phyloP scores from a whole-genome alignment of 108 stramenopile genomes.

The Nannochloropsis gaditana region DNA sequence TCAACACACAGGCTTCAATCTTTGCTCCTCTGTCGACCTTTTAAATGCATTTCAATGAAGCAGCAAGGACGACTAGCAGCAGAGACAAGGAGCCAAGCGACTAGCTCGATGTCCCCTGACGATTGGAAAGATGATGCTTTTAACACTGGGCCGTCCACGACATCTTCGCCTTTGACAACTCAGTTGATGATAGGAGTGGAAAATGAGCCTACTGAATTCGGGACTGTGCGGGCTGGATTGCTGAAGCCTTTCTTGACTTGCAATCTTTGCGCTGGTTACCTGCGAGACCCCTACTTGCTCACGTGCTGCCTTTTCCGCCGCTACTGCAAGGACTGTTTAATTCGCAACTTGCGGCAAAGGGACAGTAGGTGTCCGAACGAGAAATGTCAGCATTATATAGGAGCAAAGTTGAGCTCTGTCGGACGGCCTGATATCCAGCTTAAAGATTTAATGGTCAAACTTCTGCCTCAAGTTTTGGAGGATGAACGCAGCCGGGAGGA shows the following conservation, averaged over 20 bases:
- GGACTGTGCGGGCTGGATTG: neutral
- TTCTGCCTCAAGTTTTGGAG: conserved; percentile 6
- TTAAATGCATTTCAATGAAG: too few relatives aligned
- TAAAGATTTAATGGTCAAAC: neutral
- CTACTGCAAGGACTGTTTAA: conserved; percentile 12
- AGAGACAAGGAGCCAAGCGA: too few relatives aligned
- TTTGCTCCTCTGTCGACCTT: too few relatives aligned
- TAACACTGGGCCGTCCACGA: too few relatives aligned
- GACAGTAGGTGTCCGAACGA: neutral
- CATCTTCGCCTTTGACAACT: too few relatives aligned
- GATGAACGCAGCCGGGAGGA: neutral
- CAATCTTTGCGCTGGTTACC: neutral
- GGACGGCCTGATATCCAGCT: neutral
- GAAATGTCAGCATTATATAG: neutral
- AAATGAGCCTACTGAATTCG: neutral
- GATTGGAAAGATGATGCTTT: too few relatives aligned
- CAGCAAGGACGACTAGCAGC: too few relatives aligned
- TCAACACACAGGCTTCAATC: too few relatives aligned
- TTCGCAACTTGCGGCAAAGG: neutral
- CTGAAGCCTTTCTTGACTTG: neutral
- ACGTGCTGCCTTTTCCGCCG: conserved; percentile 15
- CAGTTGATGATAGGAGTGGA: too few relatives aligned
- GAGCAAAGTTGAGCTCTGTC: neutral
- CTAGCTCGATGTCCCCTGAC: too few relatives aligned
- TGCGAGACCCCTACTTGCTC: conserved; percentile 13